Base-by-base conservation (phyloP, 2,329 filamentous ascomycete genomes). In the Colletotrichum tofieldiae region DNA sequence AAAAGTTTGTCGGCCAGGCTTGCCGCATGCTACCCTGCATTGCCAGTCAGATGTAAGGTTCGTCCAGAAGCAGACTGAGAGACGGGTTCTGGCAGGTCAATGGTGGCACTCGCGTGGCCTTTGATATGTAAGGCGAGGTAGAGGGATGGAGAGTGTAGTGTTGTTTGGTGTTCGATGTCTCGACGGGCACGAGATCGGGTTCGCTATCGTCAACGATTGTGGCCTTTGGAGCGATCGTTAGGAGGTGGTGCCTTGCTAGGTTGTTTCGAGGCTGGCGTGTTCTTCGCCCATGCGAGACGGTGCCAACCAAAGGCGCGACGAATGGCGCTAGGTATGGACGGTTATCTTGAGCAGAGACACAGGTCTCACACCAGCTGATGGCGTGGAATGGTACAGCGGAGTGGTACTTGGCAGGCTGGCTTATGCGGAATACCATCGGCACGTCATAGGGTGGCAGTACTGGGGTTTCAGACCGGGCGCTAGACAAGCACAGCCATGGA, bases 401-500 rank as follows among this genome's bases (percentile, higher is more conserved):
- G 16, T 20, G 29, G 12, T 62, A 47, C 45, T 37, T 26, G 58
- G 56, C 43, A 47, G 45, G 29, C n/a, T 47, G 43, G 61, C 39
- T 35, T 23, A 47, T 43, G 43, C 49, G 37, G 32, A 49, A 56
- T 55, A 43, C 55, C 61, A 67, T 45, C 63, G 23, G 65, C 69
- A 69, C 69, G 69, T 72, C 69, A 69, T 72, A 64, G 23, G 37
- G 43, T 64, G 52, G 43, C 65, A 69, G 64, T 63, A n/a, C 65
- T 60, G 51, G 52, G 55, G 69, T 72, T 70, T 72, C 65, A 59
- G 65, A 47, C 65, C 41, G 59, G 58, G 56, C 64, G 68, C 64
- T 67, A 68, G 67, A 32, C 66, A 51, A 67, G 68, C 39, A 54
- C 56, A 52, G 51, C 54, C 43, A 52, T 55, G 29, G 29, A 55